phyloP scores from a whole-genome alignment of 2,329 filamentous ascomycete species.

The Aspergillaceae sp. region DNA sequence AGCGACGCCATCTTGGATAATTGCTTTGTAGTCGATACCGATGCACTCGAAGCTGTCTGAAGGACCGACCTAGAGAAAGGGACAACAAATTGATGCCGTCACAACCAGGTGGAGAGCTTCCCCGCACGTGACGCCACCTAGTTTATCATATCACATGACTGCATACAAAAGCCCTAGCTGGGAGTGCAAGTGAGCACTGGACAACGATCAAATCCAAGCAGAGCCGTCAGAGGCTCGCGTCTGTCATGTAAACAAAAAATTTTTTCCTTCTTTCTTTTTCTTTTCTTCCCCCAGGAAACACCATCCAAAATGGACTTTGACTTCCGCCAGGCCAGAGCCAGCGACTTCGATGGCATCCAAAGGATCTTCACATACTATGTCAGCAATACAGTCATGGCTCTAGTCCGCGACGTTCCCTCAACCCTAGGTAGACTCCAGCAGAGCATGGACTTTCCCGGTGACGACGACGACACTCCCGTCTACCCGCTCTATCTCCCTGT shows the following conservation, averaged over 20 bases:
- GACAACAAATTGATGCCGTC: neutral
- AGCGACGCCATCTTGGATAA: neutral
- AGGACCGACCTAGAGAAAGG: too few relatives aligned
- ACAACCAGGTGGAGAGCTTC: constrained; percentile 4
- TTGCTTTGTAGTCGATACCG: neutral
- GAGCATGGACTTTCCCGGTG: neutral
- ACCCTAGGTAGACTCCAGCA: neutral
- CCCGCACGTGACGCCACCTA: constrained; percentile 12
- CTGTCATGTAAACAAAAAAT: too few relatives aligned
- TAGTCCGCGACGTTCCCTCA: neutral
- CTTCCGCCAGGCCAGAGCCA: neutral
- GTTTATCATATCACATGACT: constrained; percentile 6
- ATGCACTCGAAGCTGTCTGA: too few relatives aligned
- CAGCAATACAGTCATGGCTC: neutral
- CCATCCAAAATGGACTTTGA: neutral
- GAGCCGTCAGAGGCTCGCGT: too few relatives aligned
- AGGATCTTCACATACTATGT: neutral
- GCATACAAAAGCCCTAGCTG: constrained; percentile 2
- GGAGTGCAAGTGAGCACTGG: neutral
- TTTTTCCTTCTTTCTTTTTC: too few relatives aligned
- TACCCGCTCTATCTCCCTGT: neutral
- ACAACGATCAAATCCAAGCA: neutral
- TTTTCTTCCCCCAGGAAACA: neutral
- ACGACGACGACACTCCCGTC: neutral
- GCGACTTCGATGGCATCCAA: neutral